Percentiles rank a stretch among this genome's conserved stretches.
These are phyloP conservation scores for Pinus tabuliformis DNA, from an alignment of 75 land plant genomes.

Conservation along the genomic window DNA sequence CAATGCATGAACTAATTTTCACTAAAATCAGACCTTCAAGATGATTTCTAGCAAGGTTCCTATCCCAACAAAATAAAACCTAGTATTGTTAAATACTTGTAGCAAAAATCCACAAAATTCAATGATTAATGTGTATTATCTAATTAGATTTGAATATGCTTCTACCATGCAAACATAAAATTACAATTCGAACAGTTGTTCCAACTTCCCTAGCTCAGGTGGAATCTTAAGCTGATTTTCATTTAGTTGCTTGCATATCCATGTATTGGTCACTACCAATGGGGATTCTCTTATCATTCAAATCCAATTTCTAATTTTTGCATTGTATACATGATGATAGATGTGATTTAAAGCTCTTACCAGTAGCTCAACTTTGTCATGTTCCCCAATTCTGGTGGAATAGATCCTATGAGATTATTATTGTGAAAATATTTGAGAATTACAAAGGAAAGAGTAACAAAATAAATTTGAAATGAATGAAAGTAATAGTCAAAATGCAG, in stretches of 20 bases:
- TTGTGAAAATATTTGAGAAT: neutral
- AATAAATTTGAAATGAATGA: neutral
- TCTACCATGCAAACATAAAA: constrained; percentile 14
- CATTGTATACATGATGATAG: neutral
- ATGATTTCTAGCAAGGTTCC: too few relatives aligned
- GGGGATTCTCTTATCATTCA: neutral
- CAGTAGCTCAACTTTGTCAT: constrained; percentile 6
- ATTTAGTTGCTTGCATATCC: constrained; percentile 65
- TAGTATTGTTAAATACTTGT: too few relatives aligned
- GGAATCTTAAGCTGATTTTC: constrained; percentile 79
- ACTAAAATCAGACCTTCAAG: constrained; percentile 86
- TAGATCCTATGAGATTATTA: neutral
- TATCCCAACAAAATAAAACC: too few relatives aligned
- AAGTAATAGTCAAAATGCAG: neutral
- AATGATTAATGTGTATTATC: neutral
- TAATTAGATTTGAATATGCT: neutral
- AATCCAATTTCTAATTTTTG: neutral
- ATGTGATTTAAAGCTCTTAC: constrained; percentile 32
- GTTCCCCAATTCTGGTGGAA: constrained; percentile 75
- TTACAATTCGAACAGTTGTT: constrained; percentile 74
- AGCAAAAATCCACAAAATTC: neutral
- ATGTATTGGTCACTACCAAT: neutral
- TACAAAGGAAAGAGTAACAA: neutral
- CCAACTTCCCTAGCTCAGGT: constrained; percentile 86
- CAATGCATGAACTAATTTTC: constrained; percentile 77